Conservation (phyloP, 1,284 basidiomycete genomes). For the Marasmius tenuissimus region DNA sequence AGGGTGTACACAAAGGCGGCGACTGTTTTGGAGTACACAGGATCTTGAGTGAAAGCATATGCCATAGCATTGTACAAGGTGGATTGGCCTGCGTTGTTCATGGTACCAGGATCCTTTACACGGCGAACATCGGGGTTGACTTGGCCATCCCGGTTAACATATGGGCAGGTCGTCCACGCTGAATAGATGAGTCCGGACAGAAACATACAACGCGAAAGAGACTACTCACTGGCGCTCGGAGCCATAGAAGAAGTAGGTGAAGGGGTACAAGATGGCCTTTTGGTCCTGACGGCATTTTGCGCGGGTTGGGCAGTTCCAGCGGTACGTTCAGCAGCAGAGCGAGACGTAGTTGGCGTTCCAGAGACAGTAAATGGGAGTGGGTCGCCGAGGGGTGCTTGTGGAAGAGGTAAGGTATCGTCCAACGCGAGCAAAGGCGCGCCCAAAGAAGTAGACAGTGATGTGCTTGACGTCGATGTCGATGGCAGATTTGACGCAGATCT, state of each 20-base stretch:
- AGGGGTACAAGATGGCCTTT: constrained; percentile 37
- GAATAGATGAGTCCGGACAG: neutral
- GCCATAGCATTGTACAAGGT: constrained; percentile 54
- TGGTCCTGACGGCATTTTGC: constrained; percentile 28
- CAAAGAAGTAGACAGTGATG: neutral
- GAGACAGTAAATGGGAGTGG: constrained; percentile 1
- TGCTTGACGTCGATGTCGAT: neutral
- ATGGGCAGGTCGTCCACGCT: constrained; percentile 62
- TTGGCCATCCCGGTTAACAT: constrained; percentile 49
- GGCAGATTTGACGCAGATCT: neutral
- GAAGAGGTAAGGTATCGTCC: neutral
- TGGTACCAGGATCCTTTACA: constrained; percentile 45
- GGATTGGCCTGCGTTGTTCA: constrained; percentile 46
- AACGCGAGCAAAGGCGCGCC: neutral
- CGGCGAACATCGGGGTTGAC: constrained; percentile 61
- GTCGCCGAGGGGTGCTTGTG: constrained; percentile 16
- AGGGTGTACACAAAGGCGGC: constrained; percentile 44
- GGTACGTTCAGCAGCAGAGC: constrained; percentile 3
- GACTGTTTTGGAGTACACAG: constrained; percentile 36
- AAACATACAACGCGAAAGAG: constrained; percentile 16
- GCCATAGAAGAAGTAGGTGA: constrained; percentile 42
- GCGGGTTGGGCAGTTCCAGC: constrained; percentile 25
- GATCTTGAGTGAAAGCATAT: constrained; percentile 41
- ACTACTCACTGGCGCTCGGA: constrained; percentile 42
- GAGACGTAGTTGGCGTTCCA: constrained; percentile 1